Conservation (phyloP, 2,329 filamentous ascomycete genomes). For the Diaporthe caulivora region DNA sequence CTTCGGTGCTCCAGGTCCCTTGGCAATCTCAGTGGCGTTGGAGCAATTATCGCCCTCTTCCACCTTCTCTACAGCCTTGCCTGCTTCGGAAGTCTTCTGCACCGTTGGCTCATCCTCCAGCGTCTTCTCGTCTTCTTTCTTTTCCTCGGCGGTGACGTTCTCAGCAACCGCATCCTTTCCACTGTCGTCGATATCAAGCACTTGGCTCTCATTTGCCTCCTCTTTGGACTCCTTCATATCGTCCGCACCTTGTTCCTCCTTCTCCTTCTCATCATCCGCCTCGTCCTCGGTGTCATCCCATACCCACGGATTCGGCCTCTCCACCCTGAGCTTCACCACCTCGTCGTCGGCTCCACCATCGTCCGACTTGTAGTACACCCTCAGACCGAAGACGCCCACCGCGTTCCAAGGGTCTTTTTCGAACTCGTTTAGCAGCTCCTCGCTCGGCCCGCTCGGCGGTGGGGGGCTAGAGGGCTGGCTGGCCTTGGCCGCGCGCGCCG, state of each 20-base stretch:
- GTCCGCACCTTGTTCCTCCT: constrained; percentile 16
- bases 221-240: constrained; percentile 38
- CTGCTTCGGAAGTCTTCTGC: not conserved
- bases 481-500: constrained; percentile 6
- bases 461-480: constrained; percentile 31
- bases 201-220: constrained; percentile 40
- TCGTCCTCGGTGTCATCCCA: constrained; percentile 44
- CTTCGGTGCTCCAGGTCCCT: not conserved
- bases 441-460: constrained; percentile 42
- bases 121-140: constrained; percentile 22
- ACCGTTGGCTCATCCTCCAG: constrained; percentile 1
- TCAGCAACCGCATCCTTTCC: constrained; percentile 45
- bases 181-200: constrained; percentile 50
- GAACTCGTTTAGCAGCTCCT: constrained; percentile 60
- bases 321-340: constrained; percentile 46
- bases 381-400: constrained; percentile 69
- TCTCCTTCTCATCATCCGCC: constrained; percentile 50
- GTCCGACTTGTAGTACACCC: constrained; percentile 65
- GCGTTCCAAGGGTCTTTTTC: constrained; percentile 72
- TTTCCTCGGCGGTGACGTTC: constrained; percentile 29
- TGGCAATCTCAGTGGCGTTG: not conserved
- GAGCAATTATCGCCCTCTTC: not conserved
- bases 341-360: constrained; percentile 36
- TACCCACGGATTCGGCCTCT: constrained; percentile 44
- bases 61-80: not conserved